Evolutionary conservation across 768 basidiomycete species (phyloP).

Genomic region (Suillus tomentosus): DNA sequence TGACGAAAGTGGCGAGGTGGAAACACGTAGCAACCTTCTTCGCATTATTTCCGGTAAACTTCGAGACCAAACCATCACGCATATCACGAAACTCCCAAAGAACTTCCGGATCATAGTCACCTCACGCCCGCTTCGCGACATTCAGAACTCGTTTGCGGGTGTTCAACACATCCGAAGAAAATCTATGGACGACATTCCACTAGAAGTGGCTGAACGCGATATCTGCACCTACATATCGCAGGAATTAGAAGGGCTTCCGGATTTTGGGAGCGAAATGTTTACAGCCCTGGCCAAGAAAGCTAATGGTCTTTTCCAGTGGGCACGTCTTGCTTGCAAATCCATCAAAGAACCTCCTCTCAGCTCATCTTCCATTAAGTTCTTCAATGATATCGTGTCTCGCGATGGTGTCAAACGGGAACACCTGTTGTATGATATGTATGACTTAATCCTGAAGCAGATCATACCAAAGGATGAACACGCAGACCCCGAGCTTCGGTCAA

Average conservation of each 20-base stretch:
- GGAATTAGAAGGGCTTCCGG: background rate
- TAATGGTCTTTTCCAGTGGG: conserved; percentile 16
- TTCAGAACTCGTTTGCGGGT: background rate
- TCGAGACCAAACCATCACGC: too few species aligned
- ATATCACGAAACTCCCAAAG: too few species aligned
- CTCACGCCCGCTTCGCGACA: conserved; percentile 3
- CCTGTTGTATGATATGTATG: conserved; percentile 16
- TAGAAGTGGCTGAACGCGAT: background rate
- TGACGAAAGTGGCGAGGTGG: too few species aligned
- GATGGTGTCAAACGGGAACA: conserved; percentile 1
- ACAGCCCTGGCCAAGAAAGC: conserved; percentile 2
- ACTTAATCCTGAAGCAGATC: conserved; percentile 11
- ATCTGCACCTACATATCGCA: conserved; percentile 8
- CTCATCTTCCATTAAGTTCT: conserved; percentile 4
- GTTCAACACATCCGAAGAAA: background rate
- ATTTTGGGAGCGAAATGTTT: conserved; percentile 3
- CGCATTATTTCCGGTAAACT: too few species aligned
- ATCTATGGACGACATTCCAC: conserved; percentile 12
- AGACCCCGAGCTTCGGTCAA: background rate
- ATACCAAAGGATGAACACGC: background rate
- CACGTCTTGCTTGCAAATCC: conserved; percentile 16
- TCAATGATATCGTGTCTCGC: background rate
- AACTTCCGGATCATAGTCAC: too few species aligned
- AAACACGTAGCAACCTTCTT: too few species aligned
- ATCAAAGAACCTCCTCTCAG: conserved; percentile 1